A percentile compares a stretch with the other conserved stretches of the same genome.
phyloP scores from a whole-genome alignment of 129 eudicot species.

The Artemisia argyi region DNA sequence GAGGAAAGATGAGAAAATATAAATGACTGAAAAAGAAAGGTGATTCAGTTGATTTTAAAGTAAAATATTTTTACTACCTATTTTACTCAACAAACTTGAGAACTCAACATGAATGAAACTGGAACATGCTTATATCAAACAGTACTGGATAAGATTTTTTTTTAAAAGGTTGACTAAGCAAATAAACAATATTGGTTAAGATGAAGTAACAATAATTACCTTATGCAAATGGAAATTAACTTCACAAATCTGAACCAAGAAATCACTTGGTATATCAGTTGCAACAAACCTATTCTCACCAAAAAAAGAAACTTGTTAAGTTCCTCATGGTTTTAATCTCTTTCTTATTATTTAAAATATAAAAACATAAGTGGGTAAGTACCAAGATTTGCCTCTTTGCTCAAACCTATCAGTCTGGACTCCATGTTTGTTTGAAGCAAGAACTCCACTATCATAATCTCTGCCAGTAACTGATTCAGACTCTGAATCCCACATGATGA shows the following conservation, averaged over 20 bases:
- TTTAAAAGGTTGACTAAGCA: too few species aligned
- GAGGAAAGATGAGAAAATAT: too few species aligned
- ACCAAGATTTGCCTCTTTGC: slow-evolving; percentile 95
- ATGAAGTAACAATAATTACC: slow-evolving; percentile 37
- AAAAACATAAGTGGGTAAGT: slow-evolving; percentile 19
- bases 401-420: slow-evolving; percentile 83
- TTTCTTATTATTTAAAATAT: not conserved
- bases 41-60: too few species aligned
- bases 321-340: not conserved
- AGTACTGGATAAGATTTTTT: too few species aligned
- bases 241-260: slow-evolving; percentile 81
- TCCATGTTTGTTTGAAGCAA: slow-evolving; percentile 56
- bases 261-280: slow-evolving; percentile 94
- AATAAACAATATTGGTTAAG: not conserved
- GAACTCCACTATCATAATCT: slow-evolving; percentile 15
- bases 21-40: too few species aligned
- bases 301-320: not conserved
- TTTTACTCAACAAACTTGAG: too few species aligned
- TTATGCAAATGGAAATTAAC: slow-evolving; percentile 84
- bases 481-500: slow-evolving; percentile 35
- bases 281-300: slow-evolving; percentile 66
- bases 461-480: slow-evolving; percentile 24
- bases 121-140: too few species aligned
- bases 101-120: not conserved
- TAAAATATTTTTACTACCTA: too few species aligned